Evolutionary conservation across 2,329 filamentous ascomycete species (phyloP).

Genomic region (Penicillium italicum): DNA sequence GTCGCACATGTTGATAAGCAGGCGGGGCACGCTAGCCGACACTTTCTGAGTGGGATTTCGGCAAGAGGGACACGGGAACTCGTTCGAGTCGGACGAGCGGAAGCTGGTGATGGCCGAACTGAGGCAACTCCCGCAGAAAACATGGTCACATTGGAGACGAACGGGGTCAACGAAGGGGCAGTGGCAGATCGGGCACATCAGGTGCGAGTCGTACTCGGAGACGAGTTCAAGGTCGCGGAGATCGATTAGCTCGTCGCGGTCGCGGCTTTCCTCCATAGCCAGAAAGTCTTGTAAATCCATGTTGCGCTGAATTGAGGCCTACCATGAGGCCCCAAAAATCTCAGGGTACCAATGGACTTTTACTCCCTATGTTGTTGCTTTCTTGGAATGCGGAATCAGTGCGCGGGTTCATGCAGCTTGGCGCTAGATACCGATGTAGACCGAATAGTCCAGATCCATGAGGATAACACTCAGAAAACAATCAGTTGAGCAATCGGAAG

Average conservation of each 20-base stretch:
- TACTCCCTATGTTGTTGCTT: slow-evolving; percentile 1
- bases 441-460: slow-evolving; percentile 16
- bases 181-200: slow-evolving; percentile 63
- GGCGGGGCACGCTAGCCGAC: slow-evolving; percentile 49
- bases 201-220: slow-evolving; percentile 54
- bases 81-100: slow-evolving; percentile 27
- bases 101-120: slow-evolving; percentile 45
- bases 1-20: slow-evolving; percentile 60
- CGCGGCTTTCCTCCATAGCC: slow-evolving; percentile 28
- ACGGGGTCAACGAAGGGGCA: slow-evolving; percentile 59
- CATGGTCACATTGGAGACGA: slow-evolving; percentile 59
- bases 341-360: background rate
- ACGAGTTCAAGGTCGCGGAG: slow-evolving; percentile 58
- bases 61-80: slow-evolving; percentile 56
- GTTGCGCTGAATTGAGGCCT: slow-evolving; percentile 2
- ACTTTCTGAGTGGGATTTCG: slow-evolving; percentile 44
- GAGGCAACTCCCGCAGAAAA: slow-evolving; percentile 60
- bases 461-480: slow-evolving; percentile 17
- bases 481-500: slow-evolving; percentile 2
- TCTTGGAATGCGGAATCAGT: slow-evolving; percentile 11
- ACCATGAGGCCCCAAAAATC: background rate
- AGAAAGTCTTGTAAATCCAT: slow-evolving; percentile 36
- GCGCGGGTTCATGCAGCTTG: slow-evolving; percentile 13
- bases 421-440: slow-evolving; percentile 21
- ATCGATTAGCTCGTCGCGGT: slow-evolving; percentile 45